phyloP scores from a whole-genome alignment of 768 basidiomycete species.

The Kwoniella pini region DNA sequence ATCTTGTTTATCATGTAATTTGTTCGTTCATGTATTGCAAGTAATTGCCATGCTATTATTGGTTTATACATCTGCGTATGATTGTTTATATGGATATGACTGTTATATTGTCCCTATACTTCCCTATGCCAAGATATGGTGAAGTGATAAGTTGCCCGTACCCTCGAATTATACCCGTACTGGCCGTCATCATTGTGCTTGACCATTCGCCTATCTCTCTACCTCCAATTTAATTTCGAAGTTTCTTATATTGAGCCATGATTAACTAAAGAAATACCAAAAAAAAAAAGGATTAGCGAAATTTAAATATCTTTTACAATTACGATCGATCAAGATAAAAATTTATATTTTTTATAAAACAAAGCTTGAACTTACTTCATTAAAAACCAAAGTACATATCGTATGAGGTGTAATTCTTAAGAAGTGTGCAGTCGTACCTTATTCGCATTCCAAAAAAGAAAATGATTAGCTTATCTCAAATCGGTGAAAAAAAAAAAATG shows the following conservation, averaged over 20 bases:
- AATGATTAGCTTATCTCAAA: neutral
- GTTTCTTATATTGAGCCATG: conserved; percentile 47
- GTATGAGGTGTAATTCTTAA: conserved; percentile 89
- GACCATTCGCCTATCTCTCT: neutral
- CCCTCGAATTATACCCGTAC: neutral
- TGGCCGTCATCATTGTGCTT: neutral
- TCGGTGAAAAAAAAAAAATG: neutral
- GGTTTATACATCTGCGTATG: too few species aligned
- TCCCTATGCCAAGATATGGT: too few species aligned
- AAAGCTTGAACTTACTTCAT: conserved; percentile 55
- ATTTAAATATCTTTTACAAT: too few species aligned
- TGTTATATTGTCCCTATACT: too few species aligned
- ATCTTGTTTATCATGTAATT: too few species aligned
- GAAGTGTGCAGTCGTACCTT: conserved; percentile 91
- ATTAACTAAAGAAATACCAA: conserved; percentile 27
- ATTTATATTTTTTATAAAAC: too few species aligned
- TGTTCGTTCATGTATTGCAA: too few species aligned
- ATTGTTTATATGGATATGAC: too few species aligned
- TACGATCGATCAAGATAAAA: too few species aligned
- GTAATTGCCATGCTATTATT: too few species aligned
- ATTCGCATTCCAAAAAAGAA: neutral
- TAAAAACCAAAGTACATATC: conserved; percentile 82
- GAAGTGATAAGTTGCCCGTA: too few species aligned
- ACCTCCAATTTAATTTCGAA: conserved; percentile 18
- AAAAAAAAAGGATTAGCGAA: neutral